Evolutionary conservation across 768 basidiomycete genomes (phyloP).

Genomic region (Cystobasidium onofrii): DNA sequence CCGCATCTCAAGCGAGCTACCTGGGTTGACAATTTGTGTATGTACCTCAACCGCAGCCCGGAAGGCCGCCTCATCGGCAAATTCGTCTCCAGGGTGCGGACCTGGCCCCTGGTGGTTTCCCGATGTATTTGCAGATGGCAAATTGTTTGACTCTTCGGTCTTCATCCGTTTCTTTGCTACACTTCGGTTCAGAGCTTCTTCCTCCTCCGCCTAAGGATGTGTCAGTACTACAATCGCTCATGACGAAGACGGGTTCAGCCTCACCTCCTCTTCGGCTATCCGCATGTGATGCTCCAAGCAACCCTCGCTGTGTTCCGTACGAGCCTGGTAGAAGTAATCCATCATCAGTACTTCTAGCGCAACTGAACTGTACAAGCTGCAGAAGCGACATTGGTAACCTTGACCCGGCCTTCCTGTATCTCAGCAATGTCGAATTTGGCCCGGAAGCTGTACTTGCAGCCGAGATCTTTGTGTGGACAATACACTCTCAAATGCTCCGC

Average conservation of each 20-base stretch:
- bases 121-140: background rate
- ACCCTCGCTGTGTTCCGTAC: background rate
- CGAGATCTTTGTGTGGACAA: background rate
- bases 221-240: background rate
- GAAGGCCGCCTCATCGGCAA: background rate
- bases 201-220: background rate
- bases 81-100: background rate
- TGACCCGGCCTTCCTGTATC: constrained; percentile 1
- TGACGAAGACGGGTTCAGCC: background rate
- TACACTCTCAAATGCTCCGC: background rate
- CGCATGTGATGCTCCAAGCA: background rate
- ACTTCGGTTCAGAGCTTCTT: background rate
- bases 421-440: constrained; percentile 11
- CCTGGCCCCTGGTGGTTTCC: background rate
- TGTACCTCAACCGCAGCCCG: background rate
- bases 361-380: background rate
- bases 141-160: background rate
- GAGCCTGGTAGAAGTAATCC: background rate
- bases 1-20: background rate
- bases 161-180: background rate
- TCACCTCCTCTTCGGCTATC: background rate
- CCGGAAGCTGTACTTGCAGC: constrained; percentile 1
- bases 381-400: background rate
- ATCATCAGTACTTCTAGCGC: background rate
- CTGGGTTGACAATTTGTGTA: constrained; percentile 7